Evolutionary conservation across 163 green algal species (phyloP).

Genomic region (Prototheca cutis): DNA sequence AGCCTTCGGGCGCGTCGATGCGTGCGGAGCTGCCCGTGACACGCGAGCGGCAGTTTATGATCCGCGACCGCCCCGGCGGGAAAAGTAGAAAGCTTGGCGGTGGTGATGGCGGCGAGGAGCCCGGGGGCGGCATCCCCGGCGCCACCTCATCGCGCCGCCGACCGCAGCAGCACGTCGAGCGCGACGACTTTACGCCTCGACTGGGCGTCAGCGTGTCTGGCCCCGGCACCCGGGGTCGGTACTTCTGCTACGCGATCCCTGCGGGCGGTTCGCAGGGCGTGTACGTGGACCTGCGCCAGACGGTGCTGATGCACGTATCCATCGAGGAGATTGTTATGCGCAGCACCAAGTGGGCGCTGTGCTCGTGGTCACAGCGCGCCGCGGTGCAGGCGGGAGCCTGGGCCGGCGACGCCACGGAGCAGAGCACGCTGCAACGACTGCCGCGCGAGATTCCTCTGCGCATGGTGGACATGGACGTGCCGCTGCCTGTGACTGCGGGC

Average conservation of each 20-base stretch:
- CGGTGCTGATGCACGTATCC: conserved; percentile 42
- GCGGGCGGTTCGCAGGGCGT: conserved; percentile 21
- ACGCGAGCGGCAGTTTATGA: neutral
- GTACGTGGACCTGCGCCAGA: conserved; percentile 43
- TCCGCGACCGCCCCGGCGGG: too few species aligned
- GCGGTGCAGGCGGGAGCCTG: neutral
- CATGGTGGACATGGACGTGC: conserved; percentile 25
- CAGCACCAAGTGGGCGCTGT: conserved; percentile 33
- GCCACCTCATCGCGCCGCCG: too few species aligned
- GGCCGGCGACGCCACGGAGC: neutral
- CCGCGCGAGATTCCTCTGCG: conserved; percentile 26
- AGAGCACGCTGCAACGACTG: conserved; percentile 19
- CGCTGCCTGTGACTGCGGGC: conserved; percentile 8
- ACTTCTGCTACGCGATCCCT: conserved; percentile 15
- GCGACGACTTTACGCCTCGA: neutral
- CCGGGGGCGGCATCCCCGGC: too few species aligned
- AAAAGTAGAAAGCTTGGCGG: too few species aligned
- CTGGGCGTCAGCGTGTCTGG: neutral
- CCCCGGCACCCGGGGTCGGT: conserved; percentile 9
- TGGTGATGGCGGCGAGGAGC: too few species aligned
- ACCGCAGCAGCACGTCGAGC: neutral
- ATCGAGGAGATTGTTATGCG: conserved; percentile 47
- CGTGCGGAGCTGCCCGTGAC: neutral
- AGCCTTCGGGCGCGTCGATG: too few species aligned
- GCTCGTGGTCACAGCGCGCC: conserved; percentile 19